Conservation (phyloP, 805 yeast genomes). For the Schizosaccharomyces lindneri region DNA sequence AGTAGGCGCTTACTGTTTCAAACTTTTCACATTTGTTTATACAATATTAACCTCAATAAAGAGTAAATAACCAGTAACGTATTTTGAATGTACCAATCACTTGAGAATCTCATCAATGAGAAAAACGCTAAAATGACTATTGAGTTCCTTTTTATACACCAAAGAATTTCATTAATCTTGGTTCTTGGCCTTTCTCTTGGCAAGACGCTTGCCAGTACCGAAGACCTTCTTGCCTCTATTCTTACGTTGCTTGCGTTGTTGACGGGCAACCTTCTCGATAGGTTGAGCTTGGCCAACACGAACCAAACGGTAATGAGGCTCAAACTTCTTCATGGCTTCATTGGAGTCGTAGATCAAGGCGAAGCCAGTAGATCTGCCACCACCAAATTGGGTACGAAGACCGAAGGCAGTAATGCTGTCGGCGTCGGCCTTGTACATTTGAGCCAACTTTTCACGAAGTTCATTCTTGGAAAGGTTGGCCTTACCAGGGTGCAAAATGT, state of each 20-base stretch:
- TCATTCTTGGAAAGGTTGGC: constrained; percentile 98
- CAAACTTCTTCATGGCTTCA: constrained; percentile 94
- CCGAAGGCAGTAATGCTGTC: constrained; percentile 94
- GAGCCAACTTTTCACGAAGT: constrained; percentile 81
- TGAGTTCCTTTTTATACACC: background rate
- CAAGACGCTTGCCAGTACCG: constrained; percentile 60
- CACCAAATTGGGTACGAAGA: constrained; percentile 99
- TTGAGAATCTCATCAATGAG: too few species aligned
- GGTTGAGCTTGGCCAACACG: constrained; percentile 93
- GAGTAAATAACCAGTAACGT: too few species aligned
- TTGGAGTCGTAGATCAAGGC: constrained; percentile 95
- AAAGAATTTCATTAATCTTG: background rate
- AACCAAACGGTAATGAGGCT: constrained; percentile 96
- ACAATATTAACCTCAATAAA: too few species aligned
- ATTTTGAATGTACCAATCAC: too few species aligned
- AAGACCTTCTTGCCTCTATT: constrained; percentile 66
- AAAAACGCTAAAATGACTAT: too few species aligned
- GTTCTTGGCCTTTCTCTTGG: background rate
- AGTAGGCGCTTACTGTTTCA: too few species aligned
- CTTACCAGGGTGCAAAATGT: constrained; percentile 97
- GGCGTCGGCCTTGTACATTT: constrained; percentile 73
- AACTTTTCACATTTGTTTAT: too few species aligned
- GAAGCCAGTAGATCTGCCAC: constrained; percentile 97
- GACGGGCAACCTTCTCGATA: constrained; percentile 96
- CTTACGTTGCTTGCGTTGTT: constrained; percentile 38